These are phyloP conservation scores for Taphrina sp. DNA, from an alignment of 1,139 yeast species.

Conservation along the genomic window DNA sequence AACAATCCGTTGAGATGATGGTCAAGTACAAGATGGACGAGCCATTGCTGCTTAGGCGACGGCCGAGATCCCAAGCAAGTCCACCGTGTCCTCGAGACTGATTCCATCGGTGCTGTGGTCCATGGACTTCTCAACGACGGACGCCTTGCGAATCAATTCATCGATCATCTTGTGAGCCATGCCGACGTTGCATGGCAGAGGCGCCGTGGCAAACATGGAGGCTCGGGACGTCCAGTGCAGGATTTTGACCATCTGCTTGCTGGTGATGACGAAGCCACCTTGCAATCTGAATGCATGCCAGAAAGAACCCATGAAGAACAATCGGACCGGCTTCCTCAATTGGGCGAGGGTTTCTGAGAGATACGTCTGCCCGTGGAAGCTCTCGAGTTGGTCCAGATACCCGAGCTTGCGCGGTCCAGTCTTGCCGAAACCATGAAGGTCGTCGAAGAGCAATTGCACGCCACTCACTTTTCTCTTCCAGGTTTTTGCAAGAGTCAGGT, in stretches of 20 bases:
- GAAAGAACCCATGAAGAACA: constrained; percentile 23
- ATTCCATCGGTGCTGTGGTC: no score
- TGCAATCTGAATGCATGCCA: constrained; percentile 23
- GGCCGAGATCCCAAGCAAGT: no score
- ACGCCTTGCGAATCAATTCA: no score
- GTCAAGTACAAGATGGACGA: no score
- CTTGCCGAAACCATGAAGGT: constrained; percentile 8
- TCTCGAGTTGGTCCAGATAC: constrained; percentile 11
- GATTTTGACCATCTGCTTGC: constrained; percentile 16
- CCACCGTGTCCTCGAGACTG: no score
- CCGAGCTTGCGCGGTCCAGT: constrained; percentile 12
- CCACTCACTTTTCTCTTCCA: neutral
- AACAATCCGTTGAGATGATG: no score
- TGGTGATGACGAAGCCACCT: constrained; percentile 28
- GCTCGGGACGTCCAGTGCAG: constrained; percentile 31
- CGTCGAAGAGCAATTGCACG: constrained; percentile 21
- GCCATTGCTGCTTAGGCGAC: no score
- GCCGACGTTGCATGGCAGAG: constrained; percentile 28
- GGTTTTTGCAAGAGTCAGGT: neutral
- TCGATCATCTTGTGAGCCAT: constrained; percentile 22
- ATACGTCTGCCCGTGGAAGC: neutral
- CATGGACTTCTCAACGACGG: no score
- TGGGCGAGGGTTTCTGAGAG: constrained; percentile 1
- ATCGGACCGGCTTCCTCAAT: constrained; percentile 1
- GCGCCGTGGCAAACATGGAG: constrained; percentile 27